A percentile compares a stretch with the other conserved stretches of the same genome.
Conservation (phyloP, 345 rosid genomes). For the Cochlearia excelsa region DNA sequence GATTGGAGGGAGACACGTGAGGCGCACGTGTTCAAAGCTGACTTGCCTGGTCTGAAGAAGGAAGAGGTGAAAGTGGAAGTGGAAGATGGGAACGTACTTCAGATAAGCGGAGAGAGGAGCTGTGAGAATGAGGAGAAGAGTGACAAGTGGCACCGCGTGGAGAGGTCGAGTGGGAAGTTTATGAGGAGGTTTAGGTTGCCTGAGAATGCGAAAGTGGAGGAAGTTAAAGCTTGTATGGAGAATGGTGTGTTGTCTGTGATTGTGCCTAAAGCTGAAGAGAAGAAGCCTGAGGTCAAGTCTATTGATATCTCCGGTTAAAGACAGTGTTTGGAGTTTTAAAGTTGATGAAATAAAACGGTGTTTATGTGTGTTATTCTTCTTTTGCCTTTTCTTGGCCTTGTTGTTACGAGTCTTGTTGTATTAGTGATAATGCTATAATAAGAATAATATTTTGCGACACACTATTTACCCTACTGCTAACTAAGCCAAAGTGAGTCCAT, state of each 20-base stretch:
- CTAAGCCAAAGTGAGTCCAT: no score
- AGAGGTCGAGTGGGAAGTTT: constrained; percentile 37
- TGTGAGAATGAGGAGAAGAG: constrained; percentile 38
- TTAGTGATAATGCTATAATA: no score
- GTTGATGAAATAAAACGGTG: no score
- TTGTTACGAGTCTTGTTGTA: no score
- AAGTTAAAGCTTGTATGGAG: constrained; percentile 39
- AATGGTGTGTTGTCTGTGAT: constrained; percentile 32
- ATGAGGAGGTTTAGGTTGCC: constrained; percentile 39
- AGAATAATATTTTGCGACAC: no score
- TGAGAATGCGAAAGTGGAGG: constrained; percentile 32
- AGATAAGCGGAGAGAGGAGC: constrained; percentile 40
- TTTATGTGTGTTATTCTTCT: no score
- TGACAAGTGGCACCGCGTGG: constrained; percentile 44
- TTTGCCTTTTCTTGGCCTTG: no score
- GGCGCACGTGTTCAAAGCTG: constrained; percentile 40
- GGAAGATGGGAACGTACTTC: constrained; percentile 35
- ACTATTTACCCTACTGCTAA: no score
- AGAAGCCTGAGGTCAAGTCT: constrained; percentile 38
- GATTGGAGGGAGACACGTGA: constrained; percentile 45
- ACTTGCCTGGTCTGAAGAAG: no score
- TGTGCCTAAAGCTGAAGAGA: constrained; percentile 34
- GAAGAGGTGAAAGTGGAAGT: no score
- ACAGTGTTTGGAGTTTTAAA: background rate
- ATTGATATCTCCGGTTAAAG: constrained; percentile 35